phyloP scores from a whole-genome alignment of 1,284 basidiomycete genomes.

The Puccinia sorghi region DNA sequence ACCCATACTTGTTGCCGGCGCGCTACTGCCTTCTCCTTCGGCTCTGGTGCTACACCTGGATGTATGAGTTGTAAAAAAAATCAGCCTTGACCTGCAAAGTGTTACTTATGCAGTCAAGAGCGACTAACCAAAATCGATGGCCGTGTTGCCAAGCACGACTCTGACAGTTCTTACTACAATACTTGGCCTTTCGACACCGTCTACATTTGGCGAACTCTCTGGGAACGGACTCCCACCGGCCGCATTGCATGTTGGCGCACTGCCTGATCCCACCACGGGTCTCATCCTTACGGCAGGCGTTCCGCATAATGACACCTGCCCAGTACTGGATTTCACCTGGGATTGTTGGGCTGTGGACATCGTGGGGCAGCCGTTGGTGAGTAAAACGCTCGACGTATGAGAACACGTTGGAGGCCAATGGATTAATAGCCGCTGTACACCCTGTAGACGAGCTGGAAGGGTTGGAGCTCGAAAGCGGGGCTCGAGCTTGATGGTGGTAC shows the following conservation, averaged over 20 bases:
- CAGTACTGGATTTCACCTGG: slow-evolving; percentile 95
- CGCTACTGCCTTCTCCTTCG: slow-evolving; percentile 27
- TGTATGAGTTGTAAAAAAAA: not conserved
- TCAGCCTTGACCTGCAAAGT: not conserved
- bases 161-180: slow-evolving; percentile 97
- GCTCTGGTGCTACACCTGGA: slow-evolving; percentile 34
- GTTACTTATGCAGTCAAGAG: not conserved
- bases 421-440: slow-evolving; percentile 59
- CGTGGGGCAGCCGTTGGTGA: slow-evolving; percentile 79
- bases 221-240: slow-evolving; percentile 88
- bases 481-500: slow-evolving; percentile 18
- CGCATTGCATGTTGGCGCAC: slow-evolving; percentile 97
- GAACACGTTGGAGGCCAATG: slow-evolving; percentile 77
- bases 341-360: slow-evolving; percentile 71
- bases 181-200: slow-evolving; percentile 94
- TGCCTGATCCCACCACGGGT: slow-evolving; percentile 87
- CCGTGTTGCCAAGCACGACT: slow-evolving; percentile 96
- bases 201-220: slow-evolving; percentile 97
- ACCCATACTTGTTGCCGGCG: not conserved
- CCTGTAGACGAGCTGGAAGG: slow-evolving; percentile 53
- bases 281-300: slow-evolving; percentile 97
- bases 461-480: slow-evolving; percentile 51
- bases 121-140: slow-evolving; percentile 68
- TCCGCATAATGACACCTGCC: slow-evolving; percentile 99
- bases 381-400: slow-evolving; percentile 95